Evolutionary conservation across 1,284 basidiomycete genomes (phyloP), one percentile per base, ranked within the genome.

Genomic region (Hymenochaete sp.): DNA sequence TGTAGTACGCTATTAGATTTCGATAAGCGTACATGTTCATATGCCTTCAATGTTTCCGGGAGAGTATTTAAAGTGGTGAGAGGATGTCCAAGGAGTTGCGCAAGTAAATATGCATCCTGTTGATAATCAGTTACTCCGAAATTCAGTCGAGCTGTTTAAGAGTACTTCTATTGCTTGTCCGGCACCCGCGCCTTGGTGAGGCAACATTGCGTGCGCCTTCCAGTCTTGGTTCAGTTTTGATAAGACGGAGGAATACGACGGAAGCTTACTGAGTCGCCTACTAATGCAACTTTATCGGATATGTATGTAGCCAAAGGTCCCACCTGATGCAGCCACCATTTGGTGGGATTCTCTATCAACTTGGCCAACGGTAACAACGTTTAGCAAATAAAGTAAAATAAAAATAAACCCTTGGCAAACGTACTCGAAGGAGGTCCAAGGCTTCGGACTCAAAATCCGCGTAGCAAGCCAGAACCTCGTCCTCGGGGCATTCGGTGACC

Each of bases 371-470:
- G n/a, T n/a, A n/a, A n/a, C n/a, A n/a, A n/a, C n/a, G n/a, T n/a
- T n/a, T n/a, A n/a, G n/a, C n/a, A n/a, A n/a, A n/a, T n/a, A n/a
- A n/a, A n/a, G n/a, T n/a, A n/a, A n/a, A n/a, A n/a, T n/a, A n/a
- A n/a, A n/a, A n/a, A n/a, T n/a, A n/a, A n/a, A n/a, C n/a, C n/a
- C 19, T 25, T 18, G 21, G 7, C 19, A 2, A 14, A 14, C 63
- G 51, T 43, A 71, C 74, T 50, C 68, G 59, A n/a, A 73, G 52
- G 5, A 77, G 56, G 1, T 59, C 59, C 44, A 64, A 63, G 3
- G 71, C 68, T 37, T 71, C 67, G 1, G 68, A 63, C 48, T 75
- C 73, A 71, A 72, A 76, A 18, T 57, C 54, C n/a, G 53, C 53
- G 51, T 67, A 74, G 21, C 63, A 48, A 10, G 49, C 53, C 4